Evolutionary conservation across 257 asterid genomes (phyloP).

Genomic region (Penstemon eatonii): DNA sequence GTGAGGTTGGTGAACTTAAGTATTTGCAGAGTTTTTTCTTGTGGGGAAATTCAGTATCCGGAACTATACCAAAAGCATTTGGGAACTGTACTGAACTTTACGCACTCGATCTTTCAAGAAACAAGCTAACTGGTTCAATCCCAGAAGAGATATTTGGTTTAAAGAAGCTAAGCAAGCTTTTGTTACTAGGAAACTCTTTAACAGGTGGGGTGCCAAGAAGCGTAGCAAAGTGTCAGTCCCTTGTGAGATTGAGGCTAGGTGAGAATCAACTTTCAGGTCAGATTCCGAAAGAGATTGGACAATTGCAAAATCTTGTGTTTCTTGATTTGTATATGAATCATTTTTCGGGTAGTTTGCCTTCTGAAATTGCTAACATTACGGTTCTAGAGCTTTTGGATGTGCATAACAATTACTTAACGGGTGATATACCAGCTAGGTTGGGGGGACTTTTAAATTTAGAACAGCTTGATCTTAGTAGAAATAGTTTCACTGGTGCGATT

Average conservation of each 20-base stretch:
- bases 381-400: conserved; percentile 87
- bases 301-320: conserved; percentile 81
- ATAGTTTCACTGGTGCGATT: conserved; percentile 69
- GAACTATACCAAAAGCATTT: conserved; percentile 68
- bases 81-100: conserved; percentile 86
- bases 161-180: conserved; percentile 76
- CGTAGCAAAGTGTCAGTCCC: conserved; percentile 76
- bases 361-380: conserved; percentile 62
- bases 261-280: conserved; percentile 88
- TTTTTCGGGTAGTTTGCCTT: conserved; percentile 79
- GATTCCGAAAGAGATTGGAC: conserved; percentile 89
- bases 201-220: conserved; percentile 59
- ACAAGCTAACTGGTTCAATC: conserved; percentile 76
- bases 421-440: conserved; percentile 58
- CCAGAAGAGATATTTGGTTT: conserved; percentile 80
- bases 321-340: conserved; percentile 88
- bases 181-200: conserved; percentile 76
- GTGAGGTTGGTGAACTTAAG: conserved; percentile 67
- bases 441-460: conserved; percentile 76
- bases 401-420: conserved; percentile 68
- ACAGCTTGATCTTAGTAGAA: conserved; percentile 92
- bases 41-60: conserved; percentile 87
- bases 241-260: conserved; percentile 82
- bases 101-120: conserved; percentile 80
- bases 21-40: conserved; percentile 76